These are phyloP conservation scores for Pisolithus thermaeus DNA, from an alignment of 1,284 basidiomycete species.

Conservation along the genomic window DNA sequence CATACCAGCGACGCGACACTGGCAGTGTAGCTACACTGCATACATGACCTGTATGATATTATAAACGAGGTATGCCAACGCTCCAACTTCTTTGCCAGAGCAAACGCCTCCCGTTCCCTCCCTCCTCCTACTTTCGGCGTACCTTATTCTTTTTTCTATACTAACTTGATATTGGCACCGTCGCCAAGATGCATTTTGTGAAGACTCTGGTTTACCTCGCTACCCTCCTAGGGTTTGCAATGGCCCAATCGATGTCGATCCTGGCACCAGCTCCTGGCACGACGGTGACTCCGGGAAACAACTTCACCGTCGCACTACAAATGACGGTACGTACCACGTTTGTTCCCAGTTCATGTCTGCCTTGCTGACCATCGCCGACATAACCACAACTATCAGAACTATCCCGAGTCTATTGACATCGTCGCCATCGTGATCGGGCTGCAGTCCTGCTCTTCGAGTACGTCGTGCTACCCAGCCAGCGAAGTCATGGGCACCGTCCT, in stretches of 20 bases:
- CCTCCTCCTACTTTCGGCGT: no score
- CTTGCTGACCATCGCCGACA: no score
- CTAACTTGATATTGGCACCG: no score
- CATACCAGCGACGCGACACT: no score
- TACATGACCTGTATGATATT: no score
- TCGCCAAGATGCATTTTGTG: not conserved
- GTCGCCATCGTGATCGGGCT: slow-evolving; percentile 24
- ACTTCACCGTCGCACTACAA: not conserved
- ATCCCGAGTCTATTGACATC: slow-evolving; percentile 18
- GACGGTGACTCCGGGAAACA: not conserved
- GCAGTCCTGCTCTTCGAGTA: slow-evolving; percentile 7
- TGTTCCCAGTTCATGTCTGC: no score
- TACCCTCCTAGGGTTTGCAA: not conserved
- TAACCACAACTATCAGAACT: slow-evolving; percentile 10
- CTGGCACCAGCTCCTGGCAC: not conserved
- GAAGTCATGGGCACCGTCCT: slow-evolving; percentile 16
- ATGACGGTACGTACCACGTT: not conserved
- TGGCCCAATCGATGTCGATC: not conserved
- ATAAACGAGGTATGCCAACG: no score
- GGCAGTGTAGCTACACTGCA: no score
- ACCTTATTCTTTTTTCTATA: no score
- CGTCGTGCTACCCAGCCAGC: slow-evolving; percentile 13
- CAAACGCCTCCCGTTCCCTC: no score
- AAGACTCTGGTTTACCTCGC: not conserved
- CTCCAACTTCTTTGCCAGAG: no score